phyloP scores from a whole-genome alignment of 2,329 filamentous ascomycete genomes.

The Dryadomyces quercus-mongolicae region DNA sequence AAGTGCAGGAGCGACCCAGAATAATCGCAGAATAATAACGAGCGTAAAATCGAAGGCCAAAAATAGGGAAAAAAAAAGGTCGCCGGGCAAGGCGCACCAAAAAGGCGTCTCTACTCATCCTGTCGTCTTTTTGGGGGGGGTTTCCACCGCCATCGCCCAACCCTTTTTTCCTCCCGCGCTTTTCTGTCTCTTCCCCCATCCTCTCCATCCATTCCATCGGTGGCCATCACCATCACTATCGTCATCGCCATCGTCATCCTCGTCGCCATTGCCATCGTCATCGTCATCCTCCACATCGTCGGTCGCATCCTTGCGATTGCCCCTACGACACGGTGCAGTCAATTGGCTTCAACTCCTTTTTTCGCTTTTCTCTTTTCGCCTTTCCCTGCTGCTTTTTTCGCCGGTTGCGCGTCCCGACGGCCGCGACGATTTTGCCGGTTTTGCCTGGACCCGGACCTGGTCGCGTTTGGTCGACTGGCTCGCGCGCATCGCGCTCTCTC shows the following conservation, averaged over 20 bases:
- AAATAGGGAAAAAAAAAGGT: conserved; percentile 8
- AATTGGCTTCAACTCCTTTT: background rate
- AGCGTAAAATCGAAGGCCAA: conserved; percentile 2
- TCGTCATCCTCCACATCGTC: background rate
- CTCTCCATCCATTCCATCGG: no score
- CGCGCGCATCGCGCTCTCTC: background rate
- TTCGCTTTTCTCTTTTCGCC: no score
- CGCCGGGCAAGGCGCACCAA: conserved; percentile 11
- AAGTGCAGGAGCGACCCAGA: conserved; percentile 5
- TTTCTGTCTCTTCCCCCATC: background rate
- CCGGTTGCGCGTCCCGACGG: background rate
- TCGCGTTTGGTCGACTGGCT: background rate
- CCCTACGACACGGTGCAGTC: no score
- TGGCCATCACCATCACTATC: no score
- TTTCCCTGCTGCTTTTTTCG: background rate
- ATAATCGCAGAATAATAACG: conserved; percentile 5
- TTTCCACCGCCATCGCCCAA: conserved; percentile 7
- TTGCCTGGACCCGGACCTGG: no score
- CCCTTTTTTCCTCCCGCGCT: background rate
- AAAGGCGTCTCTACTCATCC: conserved; percentile 1
- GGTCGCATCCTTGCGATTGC: no score
- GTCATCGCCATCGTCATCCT: background rate
- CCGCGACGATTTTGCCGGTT: no score
- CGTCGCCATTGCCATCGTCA: background rate
- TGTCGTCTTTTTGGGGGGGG: conserved; percentile 1